A percentile compares a stretch with the other conserved stretches of the same genome.
Evolutionary conservation across 2,329 filamentous ascomycete species (phyloP).

Genomic region (Pseudovirgaria hyperparasitica): DNA sequence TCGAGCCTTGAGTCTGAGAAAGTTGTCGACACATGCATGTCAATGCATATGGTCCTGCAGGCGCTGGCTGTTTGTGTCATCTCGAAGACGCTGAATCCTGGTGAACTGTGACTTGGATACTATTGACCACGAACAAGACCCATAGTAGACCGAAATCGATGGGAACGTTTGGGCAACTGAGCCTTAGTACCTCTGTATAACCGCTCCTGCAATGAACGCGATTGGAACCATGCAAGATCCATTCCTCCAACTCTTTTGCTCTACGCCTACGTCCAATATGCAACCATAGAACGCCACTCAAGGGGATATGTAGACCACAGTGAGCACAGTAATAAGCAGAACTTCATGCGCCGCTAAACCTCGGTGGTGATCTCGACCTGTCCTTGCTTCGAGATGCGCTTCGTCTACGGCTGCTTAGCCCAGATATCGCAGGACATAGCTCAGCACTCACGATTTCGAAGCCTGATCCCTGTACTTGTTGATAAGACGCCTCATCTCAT

Average conservation of each 20-base stretch:
- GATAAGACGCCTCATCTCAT: conserved; percentile 85
- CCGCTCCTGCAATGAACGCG: no score
- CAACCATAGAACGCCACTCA: background rate
- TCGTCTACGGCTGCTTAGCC: background rate
- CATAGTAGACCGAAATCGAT: no score
- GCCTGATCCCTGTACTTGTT: conserved; percentile 79
- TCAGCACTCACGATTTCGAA: conserved; percentile 56
- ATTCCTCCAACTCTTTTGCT: background rate
- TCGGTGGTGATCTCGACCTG: background rate
- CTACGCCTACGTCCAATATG: background rate
- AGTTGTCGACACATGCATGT: no score
- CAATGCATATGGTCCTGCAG: no score
- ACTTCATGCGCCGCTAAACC: background rate
- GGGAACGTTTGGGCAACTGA: no score
- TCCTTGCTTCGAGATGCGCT: background rate
- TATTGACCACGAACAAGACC: no score
- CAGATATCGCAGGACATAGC: background rate
- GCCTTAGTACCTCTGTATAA: no score
- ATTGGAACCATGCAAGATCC: background rate
- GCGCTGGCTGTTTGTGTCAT: no score
- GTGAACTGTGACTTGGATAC: no score
- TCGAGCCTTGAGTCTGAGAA: no score
- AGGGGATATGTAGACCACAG: background rate
- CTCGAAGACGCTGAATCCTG: no score
- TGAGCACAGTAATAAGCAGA: background rate